These are phyloP conservation scores for Diaporthe vaccinii DNA, from an alignment of 2,329 filamentous ascomycete species.

Conservation along the genomic window DNA sequence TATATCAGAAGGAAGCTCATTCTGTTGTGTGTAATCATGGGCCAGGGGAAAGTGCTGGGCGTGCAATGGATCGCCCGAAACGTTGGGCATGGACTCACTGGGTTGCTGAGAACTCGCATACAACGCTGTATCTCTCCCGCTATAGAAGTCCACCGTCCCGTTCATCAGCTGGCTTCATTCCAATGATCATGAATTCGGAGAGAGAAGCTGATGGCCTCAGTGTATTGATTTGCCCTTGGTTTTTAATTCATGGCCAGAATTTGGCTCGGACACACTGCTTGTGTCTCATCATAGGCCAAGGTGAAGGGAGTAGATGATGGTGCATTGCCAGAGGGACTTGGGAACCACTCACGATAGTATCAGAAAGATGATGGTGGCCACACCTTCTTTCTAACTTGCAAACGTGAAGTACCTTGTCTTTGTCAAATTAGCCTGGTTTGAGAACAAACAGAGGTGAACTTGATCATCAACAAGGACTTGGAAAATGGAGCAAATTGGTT, in stretches of 20 bases:
- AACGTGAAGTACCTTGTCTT: neutral
- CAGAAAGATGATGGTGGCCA: neutral
- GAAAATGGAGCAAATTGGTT: neutral
- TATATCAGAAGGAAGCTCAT: neutral
- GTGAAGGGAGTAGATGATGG: no score
- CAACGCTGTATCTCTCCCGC: neutral
- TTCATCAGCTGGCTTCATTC: neutral
- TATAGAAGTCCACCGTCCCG: neutral
- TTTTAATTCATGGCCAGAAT: neutral
- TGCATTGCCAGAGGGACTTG: neutral
- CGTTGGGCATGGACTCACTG: neutral
- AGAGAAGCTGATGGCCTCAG: neutral
- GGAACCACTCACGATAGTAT: neutral
- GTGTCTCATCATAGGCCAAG: neutral
- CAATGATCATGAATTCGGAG: neutral
- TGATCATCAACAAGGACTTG: neutral
- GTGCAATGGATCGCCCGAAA: no score
- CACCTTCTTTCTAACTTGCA: accelerated
- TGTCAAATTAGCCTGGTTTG: neutral
- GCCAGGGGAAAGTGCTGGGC: neutral
- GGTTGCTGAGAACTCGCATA: neutral
- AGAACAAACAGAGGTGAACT: neutral
- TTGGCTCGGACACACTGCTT: neutral
- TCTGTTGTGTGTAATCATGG: neutral
- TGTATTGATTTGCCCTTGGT: neutral